These are phyloP conservation scores for Schwanniomyces etchellsii DNA, from an alignment of 1,139 yeast genomes.

Conservation along the genomic window DNA sequence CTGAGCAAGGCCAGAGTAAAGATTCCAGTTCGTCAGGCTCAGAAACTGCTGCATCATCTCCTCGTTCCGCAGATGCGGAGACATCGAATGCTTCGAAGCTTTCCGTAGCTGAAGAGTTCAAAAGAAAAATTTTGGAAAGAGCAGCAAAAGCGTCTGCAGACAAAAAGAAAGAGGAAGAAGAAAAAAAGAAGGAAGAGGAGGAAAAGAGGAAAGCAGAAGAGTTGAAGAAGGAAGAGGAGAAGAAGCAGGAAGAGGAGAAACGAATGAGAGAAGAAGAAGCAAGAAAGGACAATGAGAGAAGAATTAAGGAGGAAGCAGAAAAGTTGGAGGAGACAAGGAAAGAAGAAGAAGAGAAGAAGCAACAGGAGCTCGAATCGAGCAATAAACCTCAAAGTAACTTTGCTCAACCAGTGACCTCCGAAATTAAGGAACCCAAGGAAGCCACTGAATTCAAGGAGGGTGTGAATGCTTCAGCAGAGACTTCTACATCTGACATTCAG, in stretches of 20 bases:
- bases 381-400: slow-evolving; percentile 4
- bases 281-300: slow-evolving; percentile 5
- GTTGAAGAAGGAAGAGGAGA: slow-evolving; percentile 1
- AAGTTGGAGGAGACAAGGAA: slow-evolving; percentile 1
- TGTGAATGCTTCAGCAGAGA: neutral
- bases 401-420: slow-evolving; percentile 11
- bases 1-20: neutral
- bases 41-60: slow-evolving; percentile 2
- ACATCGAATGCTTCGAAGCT: slow-evolving; percentile 8
- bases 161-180: slow-evolving; percentile 8
- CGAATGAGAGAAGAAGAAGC: slow-evolving; percentile 3
- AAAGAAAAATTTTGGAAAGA: slow-evolving; percentile 10
- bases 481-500: no score
- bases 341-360: slow-evolving; percentile 3
- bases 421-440: slow-evolving; percentile 10
- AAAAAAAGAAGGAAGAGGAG: slow-evolving; percentile 4
- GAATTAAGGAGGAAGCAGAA: neutral
- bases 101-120: slow-evolving; percentile 19
- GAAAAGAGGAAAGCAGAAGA: slow-evolving; percentile 3
- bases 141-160: slow-evolving; percentile 9
- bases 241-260: slow-evolving; percentile 7
- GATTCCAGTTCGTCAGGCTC: slow-evolving; percentile 11
- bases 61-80: slow-evolving; percentile 2
- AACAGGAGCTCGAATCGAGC: neutral
- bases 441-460: slow-evolving; percentile 6